A percentile compares a stretch with the other conserved stretches of the same genome.
phyloP scores from a whole-genome alignment of 164 flowering plant species.

The Malania oleifera region DNA sequence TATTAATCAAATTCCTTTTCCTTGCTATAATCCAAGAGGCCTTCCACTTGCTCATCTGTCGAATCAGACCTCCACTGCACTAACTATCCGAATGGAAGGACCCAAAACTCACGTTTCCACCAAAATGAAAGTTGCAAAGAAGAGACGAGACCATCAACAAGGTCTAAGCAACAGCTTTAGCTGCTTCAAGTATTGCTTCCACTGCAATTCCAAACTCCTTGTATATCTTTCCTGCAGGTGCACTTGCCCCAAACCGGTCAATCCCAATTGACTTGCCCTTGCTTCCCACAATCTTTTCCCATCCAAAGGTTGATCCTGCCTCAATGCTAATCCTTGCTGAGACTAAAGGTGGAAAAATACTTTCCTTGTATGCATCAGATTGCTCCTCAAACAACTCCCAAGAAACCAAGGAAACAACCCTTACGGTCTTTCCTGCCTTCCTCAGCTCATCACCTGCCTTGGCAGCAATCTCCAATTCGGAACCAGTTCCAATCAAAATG shows the following conservation, averaged over 20 bases:
- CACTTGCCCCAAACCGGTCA: slow-evolving; percentile 91
- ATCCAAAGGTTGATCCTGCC: slow-evolving; percentile 93
- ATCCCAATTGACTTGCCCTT: slow-evolving; percentile 88
- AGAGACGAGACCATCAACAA: no score
- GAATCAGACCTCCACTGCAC: not conserved
- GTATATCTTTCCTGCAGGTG: slow-evolving; percentile 89
- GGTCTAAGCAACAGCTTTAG: slow-evolving; percentile 50
- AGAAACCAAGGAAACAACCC: slow-evolving; percentile 85
- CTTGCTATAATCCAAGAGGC: not conserved
- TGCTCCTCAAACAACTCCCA: slow-evolving; percentile 95
- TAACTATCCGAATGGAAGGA: not conserved
- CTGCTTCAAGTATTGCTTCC: slow-evolving; percentile 85
- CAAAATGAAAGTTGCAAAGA: not conserved
- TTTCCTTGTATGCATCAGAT: slow-evolving; percentile 86
- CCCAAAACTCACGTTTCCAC: not conserved
- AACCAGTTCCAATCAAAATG: slow-evolving; percentile 91
- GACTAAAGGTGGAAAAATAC: slow-evolving; percentile 76
- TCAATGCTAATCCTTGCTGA: slow-evolving; percentile 90
- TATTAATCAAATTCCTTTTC: not conserved
- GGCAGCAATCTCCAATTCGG: slow-evolving; percentile 84
- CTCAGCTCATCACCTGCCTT: slow-evolving; percentile 85
- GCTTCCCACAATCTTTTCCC: slow-evolving; percentile 73
- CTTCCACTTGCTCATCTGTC: not conserved
- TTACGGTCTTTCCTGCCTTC: slow-evolving; percentile 79
- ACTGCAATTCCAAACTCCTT: slow-evolving; percentile 85